Evolutionary conservation across 495 filamentous ascomycete genomes (phyloP).

Genomic region (Beverwykella pulmonaria): DNA sequence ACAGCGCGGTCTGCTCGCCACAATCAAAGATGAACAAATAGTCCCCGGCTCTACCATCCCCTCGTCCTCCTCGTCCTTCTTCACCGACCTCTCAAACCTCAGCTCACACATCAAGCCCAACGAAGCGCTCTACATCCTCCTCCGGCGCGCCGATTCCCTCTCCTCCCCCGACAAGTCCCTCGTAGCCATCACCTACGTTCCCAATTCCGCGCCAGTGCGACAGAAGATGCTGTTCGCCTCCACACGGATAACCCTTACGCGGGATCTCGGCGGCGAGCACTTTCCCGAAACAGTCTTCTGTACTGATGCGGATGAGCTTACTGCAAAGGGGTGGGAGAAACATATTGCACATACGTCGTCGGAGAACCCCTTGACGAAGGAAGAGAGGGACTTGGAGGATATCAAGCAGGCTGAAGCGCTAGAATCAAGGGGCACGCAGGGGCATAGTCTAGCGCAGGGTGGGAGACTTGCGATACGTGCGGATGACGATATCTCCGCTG

Average conservation of each 20-base stretch:
- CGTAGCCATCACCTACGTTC: conserved; percentile 85
- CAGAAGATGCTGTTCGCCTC: conserved; percentile 96
- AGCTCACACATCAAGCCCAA: conserved; percentile 68
- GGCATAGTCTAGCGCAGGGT: conserved; percentile 55
- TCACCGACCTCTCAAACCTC: conserved; percentile 64
- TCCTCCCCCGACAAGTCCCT: conserved; percentile 56
- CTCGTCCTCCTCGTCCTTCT: conserved; percentile 58
- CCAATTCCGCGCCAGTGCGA: conserved; percentile 83
- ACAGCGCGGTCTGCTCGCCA: conserved; percentile 78
- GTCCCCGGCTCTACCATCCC: conserved; percentile 64
- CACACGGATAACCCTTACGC: conserved; percentile 77
- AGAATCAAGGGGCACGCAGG: conserved; percentile 69
- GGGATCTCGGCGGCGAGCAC: conserved; percentile 87
- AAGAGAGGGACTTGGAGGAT: conserved; percentile 76
- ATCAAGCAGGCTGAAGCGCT: conserved; percentile 81
- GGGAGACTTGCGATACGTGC: conserved; percentile 47
- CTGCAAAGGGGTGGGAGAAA: conserved; percentile 70
- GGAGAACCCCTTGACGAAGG: conserved; percentile 79
- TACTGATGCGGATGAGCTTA: conserved; percentile 73
- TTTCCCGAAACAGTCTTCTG: conserved; percentile 79
- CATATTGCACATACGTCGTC: conserved; percentile 68
- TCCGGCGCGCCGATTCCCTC: conserved; percentile 57
- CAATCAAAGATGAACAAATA: conserved; percentile 76
- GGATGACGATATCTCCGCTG: conserved; percentile 45
- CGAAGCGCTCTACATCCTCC: conserved; percentile 79